Evolutionary conservation across 2,329 filamentous ascomycete genomes (phyloP).

Genomic region (Diplocarpon mali): DNA sequence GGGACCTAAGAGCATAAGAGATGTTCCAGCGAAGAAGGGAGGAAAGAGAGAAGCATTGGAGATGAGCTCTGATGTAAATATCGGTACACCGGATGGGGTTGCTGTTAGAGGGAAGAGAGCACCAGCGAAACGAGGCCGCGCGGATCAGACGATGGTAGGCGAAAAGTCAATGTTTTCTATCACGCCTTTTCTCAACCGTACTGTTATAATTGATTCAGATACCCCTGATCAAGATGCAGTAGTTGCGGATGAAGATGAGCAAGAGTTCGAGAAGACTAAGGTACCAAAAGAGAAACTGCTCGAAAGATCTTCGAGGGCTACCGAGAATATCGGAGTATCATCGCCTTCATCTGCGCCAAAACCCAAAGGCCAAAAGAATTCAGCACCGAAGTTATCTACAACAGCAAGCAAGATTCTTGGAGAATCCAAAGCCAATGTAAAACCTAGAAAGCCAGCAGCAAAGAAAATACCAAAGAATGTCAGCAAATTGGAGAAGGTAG

Average conservation of each 20-base stretch:
- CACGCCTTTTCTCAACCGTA: constrained; percentile 81
- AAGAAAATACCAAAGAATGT: constrained; percentile 24
- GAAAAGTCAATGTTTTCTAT: constrained; percentile 92
- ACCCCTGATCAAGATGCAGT: constrained; percentile 14
- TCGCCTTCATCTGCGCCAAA: constrained; percentile 10
- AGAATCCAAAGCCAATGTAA: constrained; percentile 29
- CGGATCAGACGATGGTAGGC: constrained; percentile 51
- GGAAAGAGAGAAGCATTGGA: constrained; percentile 33
- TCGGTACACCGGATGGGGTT: constrained; percentile 40
- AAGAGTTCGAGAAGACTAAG: constrained; percentile 2
- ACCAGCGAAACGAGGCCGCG: constrained; percentile 43
- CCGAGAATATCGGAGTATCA: not conserved
- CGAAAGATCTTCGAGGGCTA: not conserved
- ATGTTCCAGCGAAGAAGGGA: constrained; percentile 23
- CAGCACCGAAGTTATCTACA: constrained; percentile 6
- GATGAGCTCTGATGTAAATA: constrained; percentile 34
- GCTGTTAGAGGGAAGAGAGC: constrained; percentile 33
- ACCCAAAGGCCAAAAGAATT: constrained; percentile 19
- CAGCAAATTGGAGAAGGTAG: constrained; percentile 30
- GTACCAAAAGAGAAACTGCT: not conserved
- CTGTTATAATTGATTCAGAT: constrained; percentile 43
- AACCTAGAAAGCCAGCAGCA: constrained; percentile 23
- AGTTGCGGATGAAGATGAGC: not conserved
- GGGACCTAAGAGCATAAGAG: constrained; percentile 10
- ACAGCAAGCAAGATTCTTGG: constrained; percentile 33